Conservation (phyloP, 2,329 filamentous ascomycete species). For the Fusarium siculi region DNA sequence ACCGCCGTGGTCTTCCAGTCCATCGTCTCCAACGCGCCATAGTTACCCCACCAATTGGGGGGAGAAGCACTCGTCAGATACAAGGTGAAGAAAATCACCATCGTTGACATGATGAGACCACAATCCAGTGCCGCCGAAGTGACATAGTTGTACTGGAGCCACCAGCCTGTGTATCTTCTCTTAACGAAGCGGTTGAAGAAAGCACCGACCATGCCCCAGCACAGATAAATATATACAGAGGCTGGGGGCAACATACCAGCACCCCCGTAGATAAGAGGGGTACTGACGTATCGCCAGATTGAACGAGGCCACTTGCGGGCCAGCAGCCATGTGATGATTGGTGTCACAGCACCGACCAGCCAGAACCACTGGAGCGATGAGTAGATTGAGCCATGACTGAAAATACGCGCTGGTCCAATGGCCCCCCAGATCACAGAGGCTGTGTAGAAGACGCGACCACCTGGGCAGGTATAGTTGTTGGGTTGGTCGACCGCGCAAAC, state of each 20-base stretch:
- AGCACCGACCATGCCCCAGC: constrained; percentile 74
- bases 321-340: constrained; percentile 71
- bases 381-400: constrained; percentile 71
- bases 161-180: constrained; percentile 75
- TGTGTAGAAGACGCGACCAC: constrained; percentile 70
- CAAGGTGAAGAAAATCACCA: constrained; percentile 76
- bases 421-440: constrained; percentile 78
- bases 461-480: constrained; percentile 67
- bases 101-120: constrained; percentile 72
- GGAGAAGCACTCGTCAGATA: constrained; percentile 66
- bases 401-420: constrained; percentile 77
- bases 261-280: constrained; percentile 75
- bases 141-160: constrained; percentile 82
- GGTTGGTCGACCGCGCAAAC: constrained; percentile 67
- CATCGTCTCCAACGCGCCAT: constrained; percentile 57
- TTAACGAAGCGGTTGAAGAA: constrained; percentile 76
- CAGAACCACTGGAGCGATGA: constrained; percentile 75
- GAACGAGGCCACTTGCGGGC: constrained; percentile 71
- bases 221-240: constrained; percentile 75
- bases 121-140: constrained; percentile 77
- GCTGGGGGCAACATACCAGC: constrained; percentile 73
- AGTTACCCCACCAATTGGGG: constrained; percentile 73
- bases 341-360: constrained; percentile 71
- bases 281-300: constrained; percentile 72
- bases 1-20: constrained; percentile 59